Evolutionary conservation across 1,139 yeast genomes (phyloP).

Genomic region (Debaryomyces psychrophilus): DNA sequence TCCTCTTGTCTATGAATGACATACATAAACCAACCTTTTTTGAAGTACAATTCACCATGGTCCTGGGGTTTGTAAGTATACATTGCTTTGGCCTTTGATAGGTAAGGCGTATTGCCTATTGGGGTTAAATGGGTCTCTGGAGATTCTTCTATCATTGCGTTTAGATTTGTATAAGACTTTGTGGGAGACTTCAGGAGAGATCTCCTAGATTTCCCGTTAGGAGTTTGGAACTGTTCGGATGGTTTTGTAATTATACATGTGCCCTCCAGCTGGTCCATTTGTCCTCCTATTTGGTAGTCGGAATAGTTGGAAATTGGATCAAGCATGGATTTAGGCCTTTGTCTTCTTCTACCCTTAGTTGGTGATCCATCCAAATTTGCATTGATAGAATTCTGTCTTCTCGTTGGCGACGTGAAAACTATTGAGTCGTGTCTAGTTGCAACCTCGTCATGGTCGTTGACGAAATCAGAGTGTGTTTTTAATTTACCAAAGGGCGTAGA

Average conservation of each 20-base stretch:
- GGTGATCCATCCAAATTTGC: conserved; percentile 14
- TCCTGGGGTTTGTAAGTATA: conserved; percentile 76
- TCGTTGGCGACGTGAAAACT: conserved; percentile 25
- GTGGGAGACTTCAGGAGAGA: conserved; percentile 34
- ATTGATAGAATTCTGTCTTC: conserved; percentile 1
- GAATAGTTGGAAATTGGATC: conserved; percentile 16
- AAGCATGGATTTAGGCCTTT: conserved; percentile 51
- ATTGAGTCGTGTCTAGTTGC: conserved; percentile 46
- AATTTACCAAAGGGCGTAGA: conserved; percentile 25
- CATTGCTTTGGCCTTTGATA: conserved; percentile 65
- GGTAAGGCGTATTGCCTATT: conserved; percentile 52
- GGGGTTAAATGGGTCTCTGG: conserved; percentile 27
- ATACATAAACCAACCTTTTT: conserved; percentile 72
- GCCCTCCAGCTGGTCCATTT: conserved; percentile 18
- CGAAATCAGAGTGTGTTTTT: conserved; percentile 31
- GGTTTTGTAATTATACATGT: conserved; percentile 21
- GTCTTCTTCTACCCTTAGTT: conserved; percentile 2
- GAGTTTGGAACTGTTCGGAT: conserved; percentile 8
- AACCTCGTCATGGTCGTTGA: conserved; percentile 41
- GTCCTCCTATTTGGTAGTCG: conserved; percentile 5
- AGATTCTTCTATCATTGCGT: conserved; percentile 30
- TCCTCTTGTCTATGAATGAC: conserved; percentile 79
- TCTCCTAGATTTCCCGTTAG: conserved; percentile 17
- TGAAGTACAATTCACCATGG: conserved; percentile 76
- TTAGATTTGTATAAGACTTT: conserved; percentile 37